Evolutionary conservation across 2,329 filamentous ascomycete genomes (phyloP).

Genomic region (Aspergillus neoniger): DNA sequence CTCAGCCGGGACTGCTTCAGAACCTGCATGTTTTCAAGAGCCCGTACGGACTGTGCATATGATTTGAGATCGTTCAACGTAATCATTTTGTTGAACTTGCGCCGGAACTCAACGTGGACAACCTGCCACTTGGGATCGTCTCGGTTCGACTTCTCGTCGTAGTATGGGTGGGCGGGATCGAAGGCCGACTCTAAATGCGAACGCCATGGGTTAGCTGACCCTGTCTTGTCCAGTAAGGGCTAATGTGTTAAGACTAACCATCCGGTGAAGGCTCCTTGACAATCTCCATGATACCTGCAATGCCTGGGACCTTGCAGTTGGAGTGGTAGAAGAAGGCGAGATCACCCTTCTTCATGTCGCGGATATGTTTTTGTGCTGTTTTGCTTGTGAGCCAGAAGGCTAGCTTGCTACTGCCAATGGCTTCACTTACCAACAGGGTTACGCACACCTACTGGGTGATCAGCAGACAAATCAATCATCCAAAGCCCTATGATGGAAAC

Average conservation of each 20-base stretch:
- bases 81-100: constrained; percentile 74
- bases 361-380: constrained; percentile 80
- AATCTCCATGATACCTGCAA: constrained; percentile 86
- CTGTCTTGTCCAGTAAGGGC: not conserved
- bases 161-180: constrained; percentile 74
- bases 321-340: constrained; percentile 97
- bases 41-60: constrained; percentile 54
- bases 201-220: constrained; percentile 14
- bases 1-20: constrained; percentile 80
- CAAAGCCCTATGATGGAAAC: constrained; percentile 30
- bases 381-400: not conserved
- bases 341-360: constrained; percentile 87
- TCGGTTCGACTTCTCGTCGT: constrained; percentile 72
- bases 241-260: constrained; percentile 52
- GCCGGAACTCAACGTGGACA: constrained; percentile 83
- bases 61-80: constrained; percentile 71
- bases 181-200: constrained; percentile 63
- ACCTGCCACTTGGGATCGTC: constrained; percentile 79
- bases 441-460: constrained; percentile 44
- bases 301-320: constrained; percentile 84
- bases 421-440: constrained; percentile 42
- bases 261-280: constrained; percentile 82
- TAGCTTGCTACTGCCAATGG: not conserved
- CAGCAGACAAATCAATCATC: constrained; percentile 6
- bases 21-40: constrained; percentile 76